Evolutionary conservation across 192 early-diverging fungal species (phyloP).

Genomic region (Coemansia sp.): DNA sequence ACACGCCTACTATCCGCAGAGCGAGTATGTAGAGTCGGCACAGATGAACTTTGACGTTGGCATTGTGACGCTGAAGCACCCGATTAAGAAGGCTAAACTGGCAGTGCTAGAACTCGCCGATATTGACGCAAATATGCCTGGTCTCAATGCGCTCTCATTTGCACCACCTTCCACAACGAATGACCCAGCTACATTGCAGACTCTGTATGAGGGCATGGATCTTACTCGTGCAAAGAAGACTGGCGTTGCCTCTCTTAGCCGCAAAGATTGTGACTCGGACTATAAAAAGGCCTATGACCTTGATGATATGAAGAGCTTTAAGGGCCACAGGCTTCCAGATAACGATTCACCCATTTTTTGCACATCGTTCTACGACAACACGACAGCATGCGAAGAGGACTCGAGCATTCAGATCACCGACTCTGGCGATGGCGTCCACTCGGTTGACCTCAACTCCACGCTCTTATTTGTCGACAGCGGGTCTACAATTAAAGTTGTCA

Average conservation of each 20-base stretch:
- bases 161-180: slow-evolving; percentile 23
- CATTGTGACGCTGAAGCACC: slow-evolving; percentile 31
- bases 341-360: slow-evolving; percentile 43
- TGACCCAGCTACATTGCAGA: slow-evolving; percentile 35
- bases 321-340: slow-evolving; percentile 38
- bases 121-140: slow-evolving; percentile 18
- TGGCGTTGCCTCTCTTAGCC: slow-evolving; percentile 21
- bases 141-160: slow-evolving; percentile 27
- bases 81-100: slow-evolving; percentile 16
- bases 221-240: slow-evolving; percentile 35
- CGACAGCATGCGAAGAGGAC: slow-evolving; percentile 36
- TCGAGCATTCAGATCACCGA: slow-evolving; percentile 30
- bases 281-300: slow-evolving; percentile 34
- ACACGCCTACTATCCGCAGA: slow-evolving; percentile 51
- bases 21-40: slow-evolving; percentile 29
- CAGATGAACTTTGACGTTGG: slow-evolving; percentile 53
- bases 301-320: slow-evolving; percentile 46
- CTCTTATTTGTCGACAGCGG: slow-evolving; percentile 34
- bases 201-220: slow-evolving; percentile 44
- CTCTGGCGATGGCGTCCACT: slow-evolving; percentile 19
- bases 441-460: slow-evolving; percentile 49
- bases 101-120: slow-evolving; percentile 43
- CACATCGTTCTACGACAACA: slow-evolving; percentile 45
- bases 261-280: slow-evolving; percentile 33
- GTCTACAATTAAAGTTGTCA: slow-evolving; percentile 30